These are phyloP conservation scores for Stachybotrys chartarum DNA, from an alignment of 2,329 filamentous ascomycete genomes.

Conservation along the genomic window DNA sequence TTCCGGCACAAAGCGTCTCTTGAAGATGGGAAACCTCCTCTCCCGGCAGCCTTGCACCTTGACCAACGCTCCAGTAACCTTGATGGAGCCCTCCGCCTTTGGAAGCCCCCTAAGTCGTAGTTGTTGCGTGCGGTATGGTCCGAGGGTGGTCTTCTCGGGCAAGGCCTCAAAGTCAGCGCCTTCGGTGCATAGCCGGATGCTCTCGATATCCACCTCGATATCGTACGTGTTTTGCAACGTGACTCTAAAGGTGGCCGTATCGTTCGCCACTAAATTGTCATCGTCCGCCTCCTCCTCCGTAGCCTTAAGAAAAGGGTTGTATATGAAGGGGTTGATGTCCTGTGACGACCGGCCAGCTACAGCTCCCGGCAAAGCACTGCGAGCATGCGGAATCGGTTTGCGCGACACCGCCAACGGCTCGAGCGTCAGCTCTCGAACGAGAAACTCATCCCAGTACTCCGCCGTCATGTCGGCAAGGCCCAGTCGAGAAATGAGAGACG, in stretches of 20 bases:
- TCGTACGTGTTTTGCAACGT: slow-evolving; percentile 93
- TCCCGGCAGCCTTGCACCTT: slow-evolving; percentile 77
- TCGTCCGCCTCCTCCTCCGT: slow-evolving; percentile 53
- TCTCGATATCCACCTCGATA: slow-evolving; percentile 84
- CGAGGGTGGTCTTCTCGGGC: slow-evolving; percentile 60
- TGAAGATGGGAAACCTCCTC: slow-evolving; percentile 77
- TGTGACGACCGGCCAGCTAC: slow-evolving; percentile 45
- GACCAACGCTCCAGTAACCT: slow-evolving; percentile 70
- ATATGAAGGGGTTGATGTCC: slow-evolving; percentile 79
- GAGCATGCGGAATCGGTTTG: slow-evolving; percentile 59
- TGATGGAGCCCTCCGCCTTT: slow-evolving; percentile 58
- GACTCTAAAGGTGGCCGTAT: slow-evolving; percentile 70
- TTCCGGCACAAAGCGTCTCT: slow-evolving; percentile 65
- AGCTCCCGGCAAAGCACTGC: slow-evolving; percentile 44
- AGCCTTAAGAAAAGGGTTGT: slow-evolving; percentile 82
- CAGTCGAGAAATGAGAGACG: slow-evolving; percentile 67
- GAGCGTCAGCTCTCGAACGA: slow-evolving; percentile 71
- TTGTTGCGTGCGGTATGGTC: slow-evolving; percentile 76
- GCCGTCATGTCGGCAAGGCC: slow-evolving; percentile 65
- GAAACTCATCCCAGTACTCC: slow-evolving; percentile 95
- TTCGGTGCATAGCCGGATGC: slow-evolving; percentile 65
- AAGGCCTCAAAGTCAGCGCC: slow-evolving; percentile 65
- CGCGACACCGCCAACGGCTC: slow-evolving; percentile 53
- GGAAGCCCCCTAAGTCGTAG: slow-evolving; percentile 66
- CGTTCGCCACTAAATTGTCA: slow-evolving; percentile 67